Conservation (phyloP, 2,329 filamentous ascomycete genomes). For the Graphilbum fragrans region DNA sequence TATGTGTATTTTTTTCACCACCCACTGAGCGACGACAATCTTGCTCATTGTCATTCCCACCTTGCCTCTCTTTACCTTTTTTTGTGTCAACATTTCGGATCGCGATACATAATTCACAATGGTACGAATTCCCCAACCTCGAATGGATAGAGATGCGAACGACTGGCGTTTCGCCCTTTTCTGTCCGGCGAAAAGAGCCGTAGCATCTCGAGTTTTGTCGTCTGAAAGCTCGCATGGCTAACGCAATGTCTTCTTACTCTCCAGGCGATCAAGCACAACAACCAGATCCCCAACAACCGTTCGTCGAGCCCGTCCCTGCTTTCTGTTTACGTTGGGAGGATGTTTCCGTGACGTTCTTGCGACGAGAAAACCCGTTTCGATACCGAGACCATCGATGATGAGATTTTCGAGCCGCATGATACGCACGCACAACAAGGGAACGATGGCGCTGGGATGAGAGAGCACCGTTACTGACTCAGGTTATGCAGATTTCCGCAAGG, state of each 20-base stretch:
- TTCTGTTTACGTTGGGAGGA: not conserved
- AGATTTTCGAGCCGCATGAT: no score
- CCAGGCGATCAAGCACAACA: constrained; percentile 99
- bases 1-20: constrained; percentile 1
- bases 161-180: no score
- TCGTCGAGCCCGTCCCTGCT: constrained; percentile 27
- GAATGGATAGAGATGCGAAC: no score
- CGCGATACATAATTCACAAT: constrained; percentile 39
- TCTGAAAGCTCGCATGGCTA: no score
- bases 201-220: not conserved
- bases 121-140: constrained; percentile 19
- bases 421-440: not conserved
- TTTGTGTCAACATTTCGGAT: constrained; percentile 23
- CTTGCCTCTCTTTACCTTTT: not conserved
- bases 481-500: constrained; percentile 86
- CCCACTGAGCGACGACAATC: not conserved
- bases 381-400: no score
- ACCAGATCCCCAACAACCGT: constrained; percentile 96
- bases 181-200: no score
- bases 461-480: constrained; percentile 25
- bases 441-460: not conserved
- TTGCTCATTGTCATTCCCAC: constrained; percentile 1
- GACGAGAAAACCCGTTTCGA: no score
- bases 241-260: constrained; percentile 16
- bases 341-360: no score